Percentiles rank a stretch among this genome's conserved stretches.
Evolutionary conservation across 805 yeast species (phyloP).

Genomic region (Candida xyloterini): DNA sequence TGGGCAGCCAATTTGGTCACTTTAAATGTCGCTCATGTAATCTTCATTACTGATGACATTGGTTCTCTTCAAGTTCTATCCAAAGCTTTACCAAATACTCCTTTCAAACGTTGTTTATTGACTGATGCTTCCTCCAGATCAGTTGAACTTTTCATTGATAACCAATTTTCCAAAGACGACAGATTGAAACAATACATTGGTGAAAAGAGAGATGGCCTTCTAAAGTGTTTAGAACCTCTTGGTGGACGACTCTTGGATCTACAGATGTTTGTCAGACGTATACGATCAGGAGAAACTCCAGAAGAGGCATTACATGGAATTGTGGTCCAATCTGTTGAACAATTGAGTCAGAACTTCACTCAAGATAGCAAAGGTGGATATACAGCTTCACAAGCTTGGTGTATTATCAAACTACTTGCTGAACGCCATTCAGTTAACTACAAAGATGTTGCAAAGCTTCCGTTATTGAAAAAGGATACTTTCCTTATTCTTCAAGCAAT

Average conservation of each 20-base stretch:
- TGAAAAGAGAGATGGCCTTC: constrained; percentile 38
- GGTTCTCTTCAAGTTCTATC: constrained; percentile 68
- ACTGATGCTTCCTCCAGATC: constrained; percentile 77
- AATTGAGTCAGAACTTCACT: constrained; percentile 76
- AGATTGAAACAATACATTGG: constrained; percentile 19
- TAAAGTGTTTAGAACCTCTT: constrained; percentile 61
- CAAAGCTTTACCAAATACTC: constrained; percentile 79
- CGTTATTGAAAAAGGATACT: constrained; percentile 57
- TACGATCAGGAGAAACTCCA: constrained; percentile 85
- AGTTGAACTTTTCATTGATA: constrained; percentile 66
- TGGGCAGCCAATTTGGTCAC: constrained; percentile 83
- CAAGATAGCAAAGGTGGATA: constrained; percentile 44
- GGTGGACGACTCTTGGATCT: constrained; percentile 96
- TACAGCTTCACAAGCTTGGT: constrained; percentile 86
- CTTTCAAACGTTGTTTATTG: constrained; percentile 68
- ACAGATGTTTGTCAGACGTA: constrained; percentile 84
- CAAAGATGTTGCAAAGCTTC: constrained; percentile 51
- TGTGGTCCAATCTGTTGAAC: constrained; percentile 82
- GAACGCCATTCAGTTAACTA: constrained; percentile 43
- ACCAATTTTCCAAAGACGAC: constrained; percentile 42
- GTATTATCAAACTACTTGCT: constrained; percentile 63
- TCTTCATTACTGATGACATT: constrained; percentile 81
- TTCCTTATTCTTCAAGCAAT: constrained; percentile 60
- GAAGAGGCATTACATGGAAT: constrained; percentile 72
- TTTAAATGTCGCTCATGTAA: constrained; percentile 83